A percentile compares a stretch with the other conserved stretches of the same genome.
These are phyloP conservation scores for Sclerotiophoma versabilis DNA, from an alignment of 2,329 filamentous ascomycete genomes.

Conservation along the genomic window DNA sequence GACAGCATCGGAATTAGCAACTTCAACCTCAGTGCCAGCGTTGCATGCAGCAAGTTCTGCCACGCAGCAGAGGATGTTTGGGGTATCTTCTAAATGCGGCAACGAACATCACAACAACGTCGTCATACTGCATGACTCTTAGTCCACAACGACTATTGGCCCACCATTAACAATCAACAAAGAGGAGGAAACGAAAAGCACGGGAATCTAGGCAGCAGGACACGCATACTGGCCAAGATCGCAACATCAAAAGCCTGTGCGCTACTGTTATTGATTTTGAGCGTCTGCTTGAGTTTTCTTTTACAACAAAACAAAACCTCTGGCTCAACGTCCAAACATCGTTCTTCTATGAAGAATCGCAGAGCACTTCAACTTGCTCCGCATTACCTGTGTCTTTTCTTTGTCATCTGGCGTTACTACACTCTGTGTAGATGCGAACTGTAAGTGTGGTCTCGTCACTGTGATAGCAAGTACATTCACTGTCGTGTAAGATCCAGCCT, in stretches of 20 bases:
- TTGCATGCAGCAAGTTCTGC: conserved; percentile 99
- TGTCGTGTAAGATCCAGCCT: conserved; percentile 15
- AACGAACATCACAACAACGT: conserved; percentile 1
- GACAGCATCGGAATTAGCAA: conserved; percentile 99
- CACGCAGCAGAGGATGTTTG: conserved; percentile 97
- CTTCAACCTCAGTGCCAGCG: conserved; percentile 94
- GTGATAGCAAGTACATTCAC: conserved; percentile 3
- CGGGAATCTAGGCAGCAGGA: conserved; percentile 41
- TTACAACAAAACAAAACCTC: conserved; percentile 79
- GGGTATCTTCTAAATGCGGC: conserved; percentile 76
- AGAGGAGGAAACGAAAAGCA: conserved; percentile 32
- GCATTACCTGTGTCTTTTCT: conserved; percentile 41
- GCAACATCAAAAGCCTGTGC: conserved; percentile 71
- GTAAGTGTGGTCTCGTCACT: conserved; percentile 23
- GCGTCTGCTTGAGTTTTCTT: conserved; percentile 75
- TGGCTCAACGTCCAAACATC: conserved; percentile 80
- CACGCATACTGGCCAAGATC: conserved; percentile 61
- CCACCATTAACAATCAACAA: conserved; percentile 23
- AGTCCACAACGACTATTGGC: conserved; percentile 33
- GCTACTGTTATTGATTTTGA: conserved; percentile 61
- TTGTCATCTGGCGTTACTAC: conserved; percentile 23
- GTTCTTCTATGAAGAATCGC: conserved; percentile 49
- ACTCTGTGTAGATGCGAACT: conserved; percentile 20
- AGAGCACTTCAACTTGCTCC: conserved; percentile 71
- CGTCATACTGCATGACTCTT: conserved; percentile 37